These are phyloP conservation scores for Scedosporium boydii DNA, from an alignment of 2,329 filamentous ascomycete genomes.

Conservation along the genomic window DNA sequence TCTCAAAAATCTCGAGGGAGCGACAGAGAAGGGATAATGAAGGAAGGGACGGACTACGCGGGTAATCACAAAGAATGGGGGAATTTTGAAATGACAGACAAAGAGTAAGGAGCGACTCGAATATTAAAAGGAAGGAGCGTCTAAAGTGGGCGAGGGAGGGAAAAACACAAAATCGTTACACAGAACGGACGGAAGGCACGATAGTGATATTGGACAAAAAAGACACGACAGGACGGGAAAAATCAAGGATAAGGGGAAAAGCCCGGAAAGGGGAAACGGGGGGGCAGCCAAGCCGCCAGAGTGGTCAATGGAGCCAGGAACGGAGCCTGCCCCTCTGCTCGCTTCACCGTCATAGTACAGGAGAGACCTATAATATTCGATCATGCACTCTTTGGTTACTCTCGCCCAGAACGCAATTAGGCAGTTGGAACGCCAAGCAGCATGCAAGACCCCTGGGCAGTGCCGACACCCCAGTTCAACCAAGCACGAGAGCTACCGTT, in stretches of 20 bases:
- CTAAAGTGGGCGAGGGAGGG: not conserved
- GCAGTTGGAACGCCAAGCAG: not conserved
- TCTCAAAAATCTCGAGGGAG: not conserved
- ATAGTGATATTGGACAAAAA: not conserved
- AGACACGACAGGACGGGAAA: not conserved
- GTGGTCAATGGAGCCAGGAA: not conserved
- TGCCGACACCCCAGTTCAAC: not conserved
- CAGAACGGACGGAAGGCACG: not conserved
- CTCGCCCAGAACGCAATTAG: not conserved
- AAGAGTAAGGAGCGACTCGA: not conserved
- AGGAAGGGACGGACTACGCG: not conserved
- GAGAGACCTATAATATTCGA: not conserved
- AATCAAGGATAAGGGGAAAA: not conserved
- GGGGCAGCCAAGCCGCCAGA: not conserved
- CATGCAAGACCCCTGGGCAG: not conserved
- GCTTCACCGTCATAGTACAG: not conserved
- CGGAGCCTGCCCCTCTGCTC: not conserved
- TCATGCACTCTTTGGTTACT: not conserved
- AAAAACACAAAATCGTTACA: not conserved
- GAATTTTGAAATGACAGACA: no score
- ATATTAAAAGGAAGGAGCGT: not conserved
- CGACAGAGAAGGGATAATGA: not conserved
- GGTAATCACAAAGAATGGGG: not conserved
- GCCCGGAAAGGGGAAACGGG: not conserved
- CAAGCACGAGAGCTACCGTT: not conserved